Conservation (phyloP, 164 flowering plant species). For the Vitis amurensis region DNA sequence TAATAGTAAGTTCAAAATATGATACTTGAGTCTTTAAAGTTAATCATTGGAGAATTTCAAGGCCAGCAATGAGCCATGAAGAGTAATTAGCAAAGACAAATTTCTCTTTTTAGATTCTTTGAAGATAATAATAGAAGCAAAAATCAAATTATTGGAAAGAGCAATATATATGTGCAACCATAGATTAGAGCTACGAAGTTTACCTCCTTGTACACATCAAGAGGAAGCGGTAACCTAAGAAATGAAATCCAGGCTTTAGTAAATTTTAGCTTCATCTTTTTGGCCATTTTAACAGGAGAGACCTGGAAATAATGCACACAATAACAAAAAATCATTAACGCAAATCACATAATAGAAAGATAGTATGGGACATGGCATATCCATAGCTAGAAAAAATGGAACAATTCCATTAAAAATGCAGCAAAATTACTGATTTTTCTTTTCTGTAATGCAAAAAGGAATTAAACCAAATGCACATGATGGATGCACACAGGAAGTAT, state of each 20-base stretch:
- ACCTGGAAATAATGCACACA: slow-evolving; percentile 31
- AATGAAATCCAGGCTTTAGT: slow-evolving; percentile 89
- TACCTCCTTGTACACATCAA: slow-evolving; percentile 95
- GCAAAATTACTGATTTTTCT: too few species aligned
- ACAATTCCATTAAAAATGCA: too few species aligned
- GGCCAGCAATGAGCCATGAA: too few species aligned
- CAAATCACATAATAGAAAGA: neutral
- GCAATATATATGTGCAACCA: neutral
- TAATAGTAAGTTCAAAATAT: too few species aligned
- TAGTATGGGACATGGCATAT: too few species aligned
- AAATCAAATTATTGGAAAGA: neutral
- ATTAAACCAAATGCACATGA: too few species aligned
- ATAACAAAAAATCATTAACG: neutral
- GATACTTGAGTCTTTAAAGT: too few species aligned
- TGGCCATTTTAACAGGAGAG: slow-evolving; percentile 41
- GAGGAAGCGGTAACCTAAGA: slow-evolving; percentile 78
- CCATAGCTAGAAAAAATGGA: too few species aligned
- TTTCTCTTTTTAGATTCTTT: neutral
- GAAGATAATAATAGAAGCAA: neutral
- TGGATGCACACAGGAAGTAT: too few species aligned
- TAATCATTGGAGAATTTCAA: too few species aligned
- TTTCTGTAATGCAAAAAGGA: too few species aligned
- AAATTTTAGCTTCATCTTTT: slow-evolving; percentile 75
- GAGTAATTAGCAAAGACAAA: too few species aligned
- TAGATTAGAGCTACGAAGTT: neutral